These are phyloP conservation scores for Micractinium conductrix DNA, from an alignment of 139 green algal genomes.

Conservation along the genomic window DNA sequence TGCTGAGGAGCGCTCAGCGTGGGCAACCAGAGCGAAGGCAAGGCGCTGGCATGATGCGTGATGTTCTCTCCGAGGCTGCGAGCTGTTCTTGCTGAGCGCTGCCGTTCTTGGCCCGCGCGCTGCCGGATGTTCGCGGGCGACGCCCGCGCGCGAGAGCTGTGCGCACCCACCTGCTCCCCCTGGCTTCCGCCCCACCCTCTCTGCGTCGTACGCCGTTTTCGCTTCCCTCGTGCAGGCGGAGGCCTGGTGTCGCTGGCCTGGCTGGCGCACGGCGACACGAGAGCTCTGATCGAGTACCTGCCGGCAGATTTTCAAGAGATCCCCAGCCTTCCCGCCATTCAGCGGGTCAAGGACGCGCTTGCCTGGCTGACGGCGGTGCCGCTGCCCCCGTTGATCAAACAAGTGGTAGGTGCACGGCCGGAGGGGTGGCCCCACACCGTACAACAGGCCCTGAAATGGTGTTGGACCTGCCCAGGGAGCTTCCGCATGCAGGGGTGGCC, in stretches of 20 bases:
- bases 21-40: neutral
- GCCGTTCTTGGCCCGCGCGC: neutral
- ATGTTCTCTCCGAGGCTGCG: neutral
- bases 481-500: too few relatives aligned
- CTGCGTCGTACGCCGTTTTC: neutral
- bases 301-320: neutral
- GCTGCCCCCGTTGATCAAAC: neutral
- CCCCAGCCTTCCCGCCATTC: neutral
- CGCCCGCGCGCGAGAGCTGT: neutral
- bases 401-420: too few relatives aligned
- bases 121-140: too few relatives aligned
- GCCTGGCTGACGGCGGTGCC: slow-evolving; percentile 3
- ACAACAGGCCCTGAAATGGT: too few relatives aligned
- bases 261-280: slow-evolving; percentile 20
- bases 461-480: too few relatives aligned
- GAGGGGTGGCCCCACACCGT: too few relatives aligned
- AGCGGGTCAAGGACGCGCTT: neutral
- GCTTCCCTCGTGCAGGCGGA: neutral
- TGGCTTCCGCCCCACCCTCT: neutral
- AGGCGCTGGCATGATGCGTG: neutral
- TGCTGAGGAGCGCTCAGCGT: neutral
- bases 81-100: neutral
- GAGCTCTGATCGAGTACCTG: slow-evolving; percentile 21
- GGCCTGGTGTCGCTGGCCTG: slow-evolving; percentile 31
- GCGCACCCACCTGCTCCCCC: neutral